Evolutionary conservation across 495 filamentous ascomycete genomes (phyloP).

Genomic region (Penicillium paxilli): DNA sequence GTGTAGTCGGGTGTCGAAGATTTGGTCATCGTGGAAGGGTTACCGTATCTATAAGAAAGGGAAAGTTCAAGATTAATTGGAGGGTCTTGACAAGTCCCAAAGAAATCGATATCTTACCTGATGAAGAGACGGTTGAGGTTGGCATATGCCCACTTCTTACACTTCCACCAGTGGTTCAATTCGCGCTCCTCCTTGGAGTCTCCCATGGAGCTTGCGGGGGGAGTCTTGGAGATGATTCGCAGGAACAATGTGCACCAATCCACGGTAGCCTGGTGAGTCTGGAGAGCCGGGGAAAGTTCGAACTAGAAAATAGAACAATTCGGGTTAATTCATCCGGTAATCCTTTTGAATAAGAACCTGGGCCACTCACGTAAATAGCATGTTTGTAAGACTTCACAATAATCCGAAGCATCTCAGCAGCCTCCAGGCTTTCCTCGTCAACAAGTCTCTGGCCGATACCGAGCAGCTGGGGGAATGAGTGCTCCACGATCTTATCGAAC

Average conservation of each 20-base stretch:
- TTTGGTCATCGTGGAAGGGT: constrained; percentile 67
- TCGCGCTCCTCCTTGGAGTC: constrained; percentile 88
- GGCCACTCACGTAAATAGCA: constrained; percentile 81
- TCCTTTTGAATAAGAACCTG: not conserved
- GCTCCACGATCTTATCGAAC: constrained; percentile 91
- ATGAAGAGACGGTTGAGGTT: constrained; percentile 96
- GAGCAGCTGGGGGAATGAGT: constrained; percentile 87
- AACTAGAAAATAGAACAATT: constrained; percentile 56
- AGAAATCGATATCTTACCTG: constrained; percentile 53
- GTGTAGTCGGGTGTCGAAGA: constrained; percentile 68
- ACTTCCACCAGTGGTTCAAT: constrained; percentile 97
- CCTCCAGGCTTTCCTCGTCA: constrained; percentile 86
- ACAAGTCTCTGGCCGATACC: constrained; percentile 83
- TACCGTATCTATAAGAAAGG: constrained; percentile 77
- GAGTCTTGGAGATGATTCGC: constrained; percentile 79
- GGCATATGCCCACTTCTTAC: constrained; percentile 98
- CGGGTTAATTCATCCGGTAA: constrained; percentile 13
- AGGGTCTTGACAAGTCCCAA: not conserved
- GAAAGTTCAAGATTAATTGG: constrained; percentile 9
- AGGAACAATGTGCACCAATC: constrained; percentile 96
- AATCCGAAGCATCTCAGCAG: constrained; percentile 93
- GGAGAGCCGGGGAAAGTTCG: constrained; percentile 76
- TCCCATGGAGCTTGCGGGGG: constrained; percentile 72
- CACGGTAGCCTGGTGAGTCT: constrained; percentile 78
- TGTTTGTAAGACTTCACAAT: constrained; percentile 97